Base-by-base conservation (phyloP, 495 filamentous ascomycete genomes). In the Penicillium steckii region DNA sequence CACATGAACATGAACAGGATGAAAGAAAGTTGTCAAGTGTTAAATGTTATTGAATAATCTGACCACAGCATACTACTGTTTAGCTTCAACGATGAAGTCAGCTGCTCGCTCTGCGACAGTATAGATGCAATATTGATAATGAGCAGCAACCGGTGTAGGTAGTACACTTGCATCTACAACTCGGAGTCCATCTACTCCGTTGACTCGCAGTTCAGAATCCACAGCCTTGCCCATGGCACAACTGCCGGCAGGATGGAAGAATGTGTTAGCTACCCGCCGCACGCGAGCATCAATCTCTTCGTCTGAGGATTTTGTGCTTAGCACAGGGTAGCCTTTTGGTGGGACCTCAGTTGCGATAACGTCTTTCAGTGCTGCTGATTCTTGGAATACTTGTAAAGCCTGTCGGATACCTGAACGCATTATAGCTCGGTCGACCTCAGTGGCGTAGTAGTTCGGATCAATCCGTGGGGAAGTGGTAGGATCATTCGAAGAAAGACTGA, bases 371-470 rank as follows among this genome's bases (percentile, higher is more conserved):
- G 52, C 62, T 2, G 47, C 37, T n/a, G 65, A 64, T 10, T 57
- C 65, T 1, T 44, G 23, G 3, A 64, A 19, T 0, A 60, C 9
- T 1, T 47, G 8, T 6, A 27, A 37, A 1, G 48, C 55, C 25
- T 56, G 48, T 21, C 65, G 53, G 12, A 66, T 48, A 25, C 59
- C 67, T 12, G 53, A 46, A 10, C 60, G 61, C 10, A 72, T 38
- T 0, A 55, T 54, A 0, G 55, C 57, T 15, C 62, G 56, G 30
- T 73, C 71, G n/a, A 66, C 22, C 43, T 64, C 70, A 0, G 71
- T 79, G 1, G 51, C 61, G 42, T 67, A 68, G 43, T 72, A 76
- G 40, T 78, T 73, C 1, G 75, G 72, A 50, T 79, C 69, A 18
- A 78, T 64, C 8, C 69, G 12, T 0, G 77, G 76, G 0, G 56